Evolutionary conservation across 129 eudicot species (phyloP).

Genomic region (Flaveria ramosissima): DNA sequence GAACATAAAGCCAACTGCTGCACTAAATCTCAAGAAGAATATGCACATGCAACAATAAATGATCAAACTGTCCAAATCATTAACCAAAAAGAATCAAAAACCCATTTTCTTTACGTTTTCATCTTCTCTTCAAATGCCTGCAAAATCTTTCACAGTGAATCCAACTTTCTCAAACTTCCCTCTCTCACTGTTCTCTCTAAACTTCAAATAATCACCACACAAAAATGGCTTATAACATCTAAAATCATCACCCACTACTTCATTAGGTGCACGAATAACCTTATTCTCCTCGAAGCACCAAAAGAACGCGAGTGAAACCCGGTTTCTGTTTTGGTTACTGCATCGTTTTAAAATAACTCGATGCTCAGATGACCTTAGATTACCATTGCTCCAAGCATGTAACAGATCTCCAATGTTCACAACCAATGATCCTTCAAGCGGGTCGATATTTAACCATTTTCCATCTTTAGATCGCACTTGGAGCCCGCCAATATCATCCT

Average conservation of each 20-base stretch:
- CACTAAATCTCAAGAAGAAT: constrained; percentile 43
- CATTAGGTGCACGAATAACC: constrained; percentile 64
- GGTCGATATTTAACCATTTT: constrained; percentile 65
- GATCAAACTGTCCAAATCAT: constrained; percentile 25
- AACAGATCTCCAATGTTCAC: constrained; percentile 85
- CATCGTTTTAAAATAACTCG: constrained; percentile 60
- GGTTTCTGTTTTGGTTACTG: constrained; percentile 25
- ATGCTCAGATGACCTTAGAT: constrained; percentile 80
- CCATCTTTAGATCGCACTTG: constrained; percentile 78
- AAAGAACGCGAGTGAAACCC: constrained; percentile 85
- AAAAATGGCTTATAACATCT: constrained; percentile 66
- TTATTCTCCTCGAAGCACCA: constrained; percentile 94
- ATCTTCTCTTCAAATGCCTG: constrained; percentile 39
- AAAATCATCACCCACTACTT: constrained; percentile 62
- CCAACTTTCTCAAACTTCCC: constrained; percentile 97
- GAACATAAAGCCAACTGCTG: constrained; percentile 28
- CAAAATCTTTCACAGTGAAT: constrained; percentile 90
- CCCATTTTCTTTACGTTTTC: not conserved
- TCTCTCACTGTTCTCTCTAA: constrained; percentile 66
- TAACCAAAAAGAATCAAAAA: not conserved
- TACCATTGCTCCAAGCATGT: constrained; percentile 96
- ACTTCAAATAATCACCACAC: constrained; percentile 68
- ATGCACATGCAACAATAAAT: constrained; percentile 36
- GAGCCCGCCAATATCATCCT: constrained; percentile 84
- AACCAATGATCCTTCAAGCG: constrained; percentile 72